Percentiles rank a stretch among this genome's conserved stretches.
Conservation (phyloP, 805 yeast species). For the Kluyveromyces starmeri region DNA sequence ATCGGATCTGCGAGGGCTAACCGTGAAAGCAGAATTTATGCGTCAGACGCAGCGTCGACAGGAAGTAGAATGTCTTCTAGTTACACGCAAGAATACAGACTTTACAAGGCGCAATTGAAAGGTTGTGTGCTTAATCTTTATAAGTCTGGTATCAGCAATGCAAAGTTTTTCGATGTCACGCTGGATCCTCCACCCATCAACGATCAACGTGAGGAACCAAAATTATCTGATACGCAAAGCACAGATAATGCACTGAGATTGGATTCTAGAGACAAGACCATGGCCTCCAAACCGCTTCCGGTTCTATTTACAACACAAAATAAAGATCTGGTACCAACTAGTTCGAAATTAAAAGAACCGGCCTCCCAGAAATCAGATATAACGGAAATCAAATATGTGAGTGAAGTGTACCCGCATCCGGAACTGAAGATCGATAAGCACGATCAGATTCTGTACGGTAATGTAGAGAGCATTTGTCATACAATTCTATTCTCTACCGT, state of each 20-base stretch:
- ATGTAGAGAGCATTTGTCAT: constrained; percentile 71
- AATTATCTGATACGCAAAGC: constrained; percentile 4
- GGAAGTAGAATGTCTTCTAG: constrained; percentile 10
- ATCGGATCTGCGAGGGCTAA: constrained; percentile 3
- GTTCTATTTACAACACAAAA: neutral
- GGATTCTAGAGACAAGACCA: constrained; percentile 5
- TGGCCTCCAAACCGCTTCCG: neutral
- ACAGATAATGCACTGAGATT: constrained; percentile 4
- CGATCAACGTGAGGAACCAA: constrained; percentile 1
- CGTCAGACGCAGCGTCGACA: constrained; percentile 10
- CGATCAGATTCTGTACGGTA: constrained; percentile 42
- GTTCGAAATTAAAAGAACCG: constrained; percentile 18
- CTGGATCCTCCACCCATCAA: constrained; percentile 5
- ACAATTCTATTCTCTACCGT: constrained; percentile 50
- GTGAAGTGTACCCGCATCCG: constrained; percentile 53
- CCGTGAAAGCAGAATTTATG: constrained; percentile 23
- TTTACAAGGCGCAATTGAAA: constrained; percentile 57
- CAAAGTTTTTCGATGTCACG: constrained; percentile 33
- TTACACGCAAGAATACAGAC: constrained; percentile 23
- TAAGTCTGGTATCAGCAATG: constrained; percentile 45
- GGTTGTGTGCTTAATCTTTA: constrained; percentile 60
- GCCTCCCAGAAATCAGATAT: neutral
- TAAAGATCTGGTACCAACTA: constrained; percentile 1
- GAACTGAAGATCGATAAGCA: constrained; percentile 42
- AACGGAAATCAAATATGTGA: constrained; percentile 27